These are phyloP conservation scores for Pholiota conissans DNA, from an alignment of 768 basidiomycete genomes.

Conservation along the genomic window DNA sequence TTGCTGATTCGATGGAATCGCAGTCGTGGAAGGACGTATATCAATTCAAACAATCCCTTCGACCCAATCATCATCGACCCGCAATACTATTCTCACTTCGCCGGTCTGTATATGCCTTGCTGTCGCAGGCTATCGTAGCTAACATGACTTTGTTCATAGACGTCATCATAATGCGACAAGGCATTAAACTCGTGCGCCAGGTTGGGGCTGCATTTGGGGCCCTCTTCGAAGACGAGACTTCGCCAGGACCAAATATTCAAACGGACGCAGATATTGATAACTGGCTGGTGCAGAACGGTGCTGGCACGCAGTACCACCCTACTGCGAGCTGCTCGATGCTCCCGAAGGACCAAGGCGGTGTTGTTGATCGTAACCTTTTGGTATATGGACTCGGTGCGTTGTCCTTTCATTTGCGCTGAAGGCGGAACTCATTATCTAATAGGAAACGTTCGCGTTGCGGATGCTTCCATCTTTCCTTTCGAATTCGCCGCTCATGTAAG, in stretches of 20 bases:
- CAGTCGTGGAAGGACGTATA: background rate
- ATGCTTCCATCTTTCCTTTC: slow-evolving; percentile 56
- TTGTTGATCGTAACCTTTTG: slow-evolving; percentile 27
- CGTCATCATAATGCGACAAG: slow-evolving; percentile 50
- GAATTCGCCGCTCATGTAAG: slow-evolving; percentile 33
- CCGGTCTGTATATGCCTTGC: slow-evolving; percentile 30
- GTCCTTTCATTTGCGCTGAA: background rate
- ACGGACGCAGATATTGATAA: slow-evolving; percentile 56
- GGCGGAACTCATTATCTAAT: background rate
- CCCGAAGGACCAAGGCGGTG: slow-evolving; percentile 27
- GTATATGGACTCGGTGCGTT: slow-evolving; percentile 31
- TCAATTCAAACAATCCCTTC: background rate
- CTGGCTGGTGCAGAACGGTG: slow-evolving; percentile 41
- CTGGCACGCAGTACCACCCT: slow-evolving; percentile 62
- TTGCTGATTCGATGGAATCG: slow-evolving; percentile 12
- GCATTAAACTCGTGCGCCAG: slow-evolving; percentile 57
- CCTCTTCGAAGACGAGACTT: slow-evolving; percentile 31
- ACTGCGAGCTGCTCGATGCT: slow-evolving; percentile 32
- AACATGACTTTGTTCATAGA: too few relatives aligned
- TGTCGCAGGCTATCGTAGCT: background rate
- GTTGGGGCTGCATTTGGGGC: slow-evolving; percentile 50
- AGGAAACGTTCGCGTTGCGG: slow-evolving; percentile 59
- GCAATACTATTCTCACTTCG: slow-evolving; percentile 57
- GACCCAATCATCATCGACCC: slow-evolving; percentile 41
- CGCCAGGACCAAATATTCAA: slow-evolving; percentile 29